A percentile compares a stretch with the other conserved stretches of the same genome.
These are phyloP conservation scores for Kwoniella europaea DNA, from an alignment of 768 basidiomycete genomes.

Conservation along the genomic window DNA sequence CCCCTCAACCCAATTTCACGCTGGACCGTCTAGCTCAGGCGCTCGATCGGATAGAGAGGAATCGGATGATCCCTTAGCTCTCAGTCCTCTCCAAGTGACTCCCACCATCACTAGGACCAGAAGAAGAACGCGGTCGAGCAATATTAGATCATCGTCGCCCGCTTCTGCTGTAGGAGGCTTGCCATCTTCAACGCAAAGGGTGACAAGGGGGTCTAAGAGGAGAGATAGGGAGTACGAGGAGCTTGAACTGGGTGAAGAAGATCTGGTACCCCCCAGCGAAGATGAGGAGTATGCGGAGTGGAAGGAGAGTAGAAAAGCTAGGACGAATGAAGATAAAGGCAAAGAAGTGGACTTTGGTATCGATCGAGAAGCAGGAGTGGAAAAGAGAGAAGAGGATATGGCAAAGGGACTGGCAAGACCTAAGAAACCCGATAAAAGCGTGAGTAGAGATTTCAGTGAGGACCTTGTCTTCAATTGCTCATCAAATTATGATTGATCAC, in stretches of 20 bases:
- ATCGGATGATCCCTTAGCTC: constrained; percentile 26
- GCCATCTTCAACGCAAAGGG: constrained; percentile 7
- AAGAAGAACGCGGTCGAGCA: not conserved
- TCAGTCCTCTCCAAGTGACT: constrained; percentile 15
- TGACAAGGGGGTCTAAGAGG: constrained; percentile 17
- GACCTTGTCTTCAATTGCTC: not conserved
- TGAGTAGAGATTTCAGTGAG: not conserved
- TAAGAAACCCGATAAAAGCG: constrained; percentile 20
- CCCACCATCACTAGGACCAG: not conserved
- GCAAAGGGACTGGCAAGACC: constrained; percentile 8
- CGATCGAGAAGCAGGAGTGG: not conserved
- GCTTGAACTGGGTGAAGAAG: constrained; percentile 18
- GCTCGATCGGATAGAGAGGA: constrained; percentile 9
- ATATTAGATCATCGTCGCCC: not conserved
- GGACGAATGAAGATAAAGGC: not conserved
- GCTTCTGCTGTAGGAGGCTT: not conserved
- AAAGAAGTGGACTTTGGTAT: not conserved
- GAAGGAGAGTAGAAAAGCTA: constrained; percentile 14
- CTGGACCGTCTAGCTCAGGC: not conserved
- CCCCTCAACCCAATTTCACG: constrained; percentile 6
- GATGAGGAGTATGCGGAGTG: constrained; percentile 45
- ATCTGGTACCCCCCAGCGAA: constrained; percentile 41
- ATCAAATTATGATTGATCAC: not conserved
- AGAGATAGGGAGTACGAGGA: constrained; percentile 17
- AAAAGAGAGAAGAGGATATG: not conserved